These are phyloP conservation scores for Zygoascus sp. DNA, from an alignment of 1,139 yeast genomes.

Conservation along the genomic window DNA sequence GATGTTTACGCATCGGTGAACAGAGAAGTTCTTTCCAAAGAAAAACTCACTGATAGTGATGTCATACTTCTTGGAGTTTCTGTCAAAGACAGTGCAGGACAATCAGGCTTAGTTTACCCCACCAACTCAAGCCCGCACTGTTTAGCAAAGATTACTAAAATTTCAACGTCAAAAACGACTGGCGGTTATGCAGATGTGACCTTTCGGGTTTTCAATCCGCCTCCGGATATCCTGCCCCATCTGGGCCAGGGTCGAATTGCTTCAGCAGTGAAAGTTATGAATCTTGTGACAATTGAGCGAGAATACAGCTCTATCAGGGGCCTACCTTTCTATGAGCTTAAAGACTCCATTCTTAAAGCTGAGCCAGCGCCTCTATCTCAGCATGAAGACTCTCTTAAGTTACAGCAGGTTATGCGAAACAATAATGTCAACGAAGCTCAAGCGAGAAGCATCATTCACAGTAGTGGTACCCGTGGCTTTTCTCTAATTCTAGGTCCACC, in stretches of 20 bases:
- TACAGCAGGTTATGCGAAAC: slow-evolving; percentile 38
- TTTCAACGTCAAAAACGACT: slow-evolving; percentile 45
- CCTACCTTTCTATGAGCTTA: slow-evolving; percentile 71
- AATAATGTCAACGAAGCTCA: slow-evolving; percentile 80
- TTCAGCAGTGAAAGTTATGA: slow-evolving; percentile 69
- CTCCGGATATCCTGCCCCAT: slow-evolving; percentile 47
- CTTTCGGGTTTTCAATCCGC: slow-evolving; percentile 44
- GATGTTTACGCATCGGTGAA: slow-evolving; percentile 81
- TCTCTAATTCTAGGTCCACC: slow-evolving; percentile 97
- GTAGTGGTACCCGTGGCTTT: slow-evolving; percentile 67
- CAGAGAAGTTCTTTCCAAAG: slow-evolving; percentile 47
- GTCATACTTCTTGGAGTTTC: slow-evolving; percentile 60
- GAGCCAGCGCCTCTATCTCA: slow-evolving; percentile 47
- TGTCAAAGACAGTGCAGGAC: slow-evolving; percentile 8
- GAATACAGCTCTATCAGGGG: slow-evolving; percentile 84
- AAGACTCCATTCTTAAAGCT: slow-evolving; percentile 60
- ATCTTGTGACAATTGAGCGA: slow-evolving; percentile 86
- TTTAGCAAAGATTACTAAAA: slow-evolving; percentile 71
- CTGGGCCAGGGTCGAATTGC: slow-evolving; percentile 62
- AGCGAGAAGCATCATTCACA: slow-evolving; percentile 79
- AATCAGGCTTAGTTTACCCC: neutral
- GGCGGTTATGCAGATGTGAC: slow-evolving; percentile 46
- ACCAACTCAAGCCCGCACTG: slow-evolving; percentile 42
- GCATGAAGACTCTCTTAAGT: slow-evolving; percentile 38
- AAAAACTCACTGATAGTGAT: slow-evolving; percentile 69